Evolutionary conservation across 345 rosid genomes (phyloP).

Genomic region (Aquilaria sinensis): DNA sequence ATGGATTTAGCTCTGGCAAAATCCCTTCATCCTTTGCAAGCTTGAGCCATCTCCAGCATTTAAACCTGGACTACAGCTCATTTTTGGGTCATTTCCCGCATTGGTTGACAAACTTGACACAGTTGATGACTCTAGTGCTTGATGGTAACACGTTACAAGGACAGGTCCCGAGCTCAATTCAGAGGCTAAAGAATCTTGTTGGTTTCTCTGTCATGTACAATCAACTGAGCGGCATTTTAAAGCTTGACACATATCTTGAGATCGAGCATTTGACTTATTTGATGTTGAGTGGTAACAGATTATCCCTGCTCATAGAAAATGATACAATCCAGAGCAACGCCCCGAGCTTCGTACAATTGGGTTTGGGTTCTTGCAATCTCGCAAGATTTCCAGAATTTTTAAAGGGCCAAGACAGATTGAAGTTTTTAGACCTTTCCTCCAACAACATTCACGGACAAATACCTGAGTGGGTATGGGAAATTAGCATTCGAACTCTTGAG

Average conservation of each 20-base stretch:
- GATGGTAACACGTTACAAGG: conserved; percentile 1
- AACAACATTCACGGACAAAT: conserved; percentile 7
- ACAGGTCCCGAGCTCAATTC: conserved; percentile 6
- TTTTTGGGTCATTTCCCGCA: conserved; percentile 6
- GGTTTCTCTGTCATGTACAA: background rate
- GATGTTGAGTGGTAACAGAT: background rate
- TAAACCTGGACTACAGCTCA: background rate
- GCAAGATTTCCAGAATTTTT: conserved; percentile 2
- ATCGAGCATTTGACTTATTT: background rate
- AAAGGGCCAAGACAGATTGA: background rate
- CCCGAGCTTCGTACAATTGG: background rate
- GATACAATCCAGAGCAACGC: background rate
- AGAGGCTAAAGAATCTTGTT: conserved; percentile 1
- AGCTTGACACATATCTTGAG: background rate
- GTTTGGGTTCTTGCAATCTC: conserved; percentile 2
- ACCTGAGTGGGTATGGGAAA: conserved; percentile 8
- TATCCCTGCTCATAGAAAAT: background rate
- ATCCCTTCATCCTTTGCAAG: conserved; percentile 8
- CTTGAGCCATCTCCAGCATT: background rate
- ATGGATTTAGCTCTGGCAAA: background rate
- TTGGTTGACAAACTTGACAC: background rate
- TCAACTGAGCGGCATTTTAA: background rate
- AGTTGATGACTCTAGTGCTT: background rate
- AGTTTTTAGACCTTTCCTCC: conserved; percentile 3
- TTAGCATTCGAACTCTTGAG: background rate